Conservation (phyloP, 495 filamentous ascomycete species). For the Penicillium simplicissimum region DNA sequence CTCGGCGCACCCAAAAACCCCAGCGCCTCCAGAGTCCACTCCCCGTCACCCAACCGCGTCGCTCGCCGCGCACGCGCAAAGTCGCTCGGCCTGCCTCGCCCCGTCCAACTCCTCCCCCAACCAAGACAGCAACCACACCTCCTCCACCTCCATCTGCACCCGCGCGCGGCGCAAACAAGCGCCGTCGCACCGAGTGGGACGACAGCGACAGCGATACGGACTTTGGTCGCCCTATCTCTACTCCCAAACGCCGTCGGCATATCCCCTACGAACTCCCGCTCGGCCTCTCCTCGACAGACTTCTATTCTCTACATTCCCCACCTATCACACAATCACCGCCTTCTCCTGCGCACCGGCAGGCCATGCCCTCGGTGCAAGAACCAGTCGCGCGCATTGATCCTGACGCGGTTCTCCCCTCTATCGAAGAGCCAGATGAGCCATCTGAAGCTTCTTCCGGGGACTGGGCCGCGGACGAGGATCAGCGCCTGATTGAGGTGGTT, state of each 20-base stretch:
- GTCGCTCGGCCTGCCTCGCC: conserved; percentile 34
- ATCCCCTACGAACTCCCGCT: conserved; percentile 67
- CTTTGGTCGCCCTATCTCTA: conserved; percentile 52
- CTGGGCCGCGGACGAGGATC: conserved; percentile 71
- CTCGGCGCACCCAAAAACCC: conserved; percentile 37
- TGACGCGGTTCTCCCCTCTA: conserved; percentile 44
- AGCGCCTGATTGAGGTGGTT: conserved; percentile 70
- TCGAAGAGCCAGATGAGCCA: conserved; percentile 35
- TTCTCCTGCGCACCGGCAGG: conserved; percentile 29
- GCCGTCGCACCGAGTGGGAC: conserved; percentile 52
- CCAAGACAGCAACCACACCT: conserved; percentile 24
- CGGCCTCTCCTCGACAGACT: conserved; percentile 64
- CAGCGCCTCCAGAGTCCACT: conserved; percentile 54
- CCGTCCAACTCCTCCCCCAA: conserved; percentile 37
- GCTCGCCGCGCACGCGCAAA: conserved; percentile 48
- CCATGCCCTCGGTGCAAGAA: conserved; percentile 12
- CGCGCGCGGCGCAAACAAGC: conserved; percentile 60
- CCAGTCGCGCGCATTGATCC: conserved; percentile 26
- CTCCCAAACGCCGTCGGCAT: conserved; percentile 67
- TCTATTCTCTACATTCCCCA: conserved; percentile 56
- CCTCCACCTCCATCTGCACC: conserved; percentile 41
- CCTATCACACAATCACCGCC: conserved; percentile 41
- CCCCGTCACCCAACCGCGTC: conserved; percentile 51
- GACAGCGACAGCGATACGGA: conserved; percentile 53
- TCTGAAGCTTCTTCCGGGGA: conserved; percentile 26